Evolutionary conservation across 768 basidiomycete species (phyloP), one percentile per base, ranked within the genome.

Genomic region (Imleria badia): DNA sequence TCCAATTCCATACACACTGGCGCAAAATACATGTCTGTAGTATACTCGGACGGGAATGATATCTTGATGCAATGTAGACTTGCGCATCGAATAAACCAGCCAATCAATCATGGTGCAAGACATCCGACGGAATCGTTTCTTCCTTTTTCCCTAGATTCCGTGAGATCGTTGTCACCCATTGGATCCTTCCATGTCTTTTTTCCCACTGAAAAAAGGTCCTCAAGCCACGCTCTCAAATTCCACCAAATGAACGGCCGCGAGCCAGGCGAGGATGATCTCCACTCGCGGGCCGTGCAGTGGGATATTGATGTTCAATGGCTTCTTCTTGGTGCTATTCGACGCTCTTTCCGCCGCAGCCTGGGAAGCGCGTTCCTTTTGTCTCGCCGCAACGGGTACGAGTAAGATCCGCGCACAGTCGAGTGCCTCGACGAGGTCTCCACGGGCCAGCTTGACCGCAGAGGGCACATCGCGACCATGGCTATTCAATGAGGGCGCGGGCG

Each of bases 271-370:
- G 51, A 92, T 78, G 52, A 94, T 78, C 71, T 94, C 91, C 43
- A 94, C 91, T 7, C 90, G 80, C 34, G 92, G 91, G 0, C 91
- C 91, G 70, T 92, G 89, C 58, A 94, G 72, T 11, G 90, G 89
- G 52, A 94, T 90, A 65, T 84, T 89, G 68, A 92, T 88, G 47
- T 84, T 79, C 58, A 82, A 61, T 35, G 81, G 74, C 68, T 83
- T 87, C 75, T 84, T 83, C 73, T 78, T 81, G 53, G 6, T 23
- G 20, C 13, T 31, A 4, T 43, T 47, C 19, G 71, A 69, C 20
- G 68, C 73, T 66, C 77, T 84, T 53, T 83, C 84, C 39, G 76
- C 73, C 3, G 73, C 78, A 0, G 72, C 72, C 66, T 78, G 81
- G 54, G 81, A 82, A 2, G 75, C 79, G 36, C 81, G 81, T 62